Evolutionary conservation across 1,139 yeast species (phyloP), one percentile per base, ranked within the genome.

Genomic region (Hansenula lynferdii): DNA sequence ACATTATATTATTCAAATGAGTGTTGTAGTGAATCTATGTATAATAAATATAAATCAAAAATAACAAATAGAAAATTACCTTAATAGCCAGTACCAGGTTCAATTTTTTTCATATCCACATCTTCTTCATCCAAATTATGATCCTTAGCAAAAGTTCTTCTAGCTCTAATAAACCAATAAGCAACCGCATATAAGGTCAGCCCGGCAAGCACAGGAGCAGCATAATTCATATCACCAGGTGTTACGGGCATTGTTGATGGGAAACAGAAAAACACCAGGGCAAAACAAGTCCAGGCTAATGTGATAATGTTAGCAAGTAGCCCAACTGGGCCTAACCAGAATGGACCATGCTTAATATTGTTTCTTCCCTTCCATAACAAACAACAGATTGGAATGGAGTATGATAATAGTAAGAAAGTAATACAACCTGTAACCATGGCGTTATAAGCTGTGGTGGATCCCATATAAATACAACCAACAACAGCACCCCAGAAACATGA

Each of bases 271-370:
- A 80, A 72, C 3, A 77, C 76, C 37, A 75, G 54, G n/a, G 80
- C 75, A 52, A 80, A 80, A 2, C 60, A 36, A n/a, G 80, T 69
- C 85, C 85, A 80, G 9, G 58, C 53, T 25, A 80, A 57, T 16
- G 80, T 65, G 25, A 79, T 58, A 21, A 73, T 54, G 54, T 80
- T 79, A 42, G 77, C 65, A 43, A 75, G 56, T 4, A 66, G 51
- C n/a, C 89, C 87, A 44, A 76, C 39, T 44, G 68, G 65, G n/a
- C 86, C 86, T 35, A 73, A 51, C 82, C 83, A 77, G 51, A 78
- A 76, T 27, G 85, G 84, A 21, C 87, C 87, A 53, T 75, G 80
- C 44, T 61, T 66, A 47, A 80, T 76, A 48, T 68, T 72, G 45
- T 72, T 54, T 57, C 86, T 69, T 37, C 80, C 83, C 47, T 72